Evolutionary conservation across 2,329 filamentous ascomycete species (phyloP), one percentile per base, ranked within the genome.

Genomic region (Aspergillus sp.): DNA sequence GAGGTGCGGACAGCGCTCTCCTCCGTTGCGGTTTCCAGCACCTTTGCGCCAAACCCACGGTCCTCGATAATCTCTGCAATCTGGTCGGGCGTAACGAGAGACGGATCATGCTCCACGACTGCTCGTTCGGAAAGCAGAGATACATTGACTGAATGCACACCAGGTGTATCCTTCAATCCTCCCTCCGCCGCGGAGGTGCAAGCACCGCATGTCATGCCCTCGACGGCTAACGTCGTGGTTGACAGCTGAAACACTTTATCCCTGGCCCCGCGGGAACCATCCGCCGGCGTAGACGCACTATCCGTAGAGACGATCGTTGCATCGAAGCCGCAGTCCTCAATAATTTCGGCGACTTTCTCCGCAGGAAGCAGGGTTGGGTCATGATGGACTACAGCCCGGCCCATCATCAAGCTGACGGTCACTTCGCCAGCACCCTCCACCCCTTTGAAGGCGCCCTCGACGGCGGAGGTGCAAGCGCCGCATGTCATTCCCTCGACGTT

Each of bases 391-490:
- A 98, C 93, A n/a, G 94, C 95, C 62, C 94, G 88, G 77, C 97
- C 93, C 87, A 97, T 96, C 58, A 97, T 90, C 69, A 99, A 81
- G 74, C 92, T 97, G 70, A 99, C 90, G 9, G 92, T 96, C 61
- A 98, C 92, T 68, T 85, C 92, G 64, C 90, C 91, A 9, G 95
- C 88, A 57, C 95, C 94, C 41, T 89, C 83, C 5, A 96, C 85
- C 66, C 85, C 87, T 70, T 91, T 90, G 79, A 99, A 96, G 67
- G 91, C 95, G 61, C 89, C 87, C 82, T 98, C 94, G 68, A 99
- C 89, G n/a, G 95, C 89, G 48, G 93, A 96, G 28, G 94, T 97
- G 76, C 95, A 99, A 68, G 94, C 90, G 73, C 94, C 93, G 79
- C 95, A 99, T 65, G 83, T 85, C 81, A 84, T 99, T 68, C 95